Evolutionary conservation across 768 basidiomycete genomes (phyloP).

Genomic region (Terana coerulea): DNA sequence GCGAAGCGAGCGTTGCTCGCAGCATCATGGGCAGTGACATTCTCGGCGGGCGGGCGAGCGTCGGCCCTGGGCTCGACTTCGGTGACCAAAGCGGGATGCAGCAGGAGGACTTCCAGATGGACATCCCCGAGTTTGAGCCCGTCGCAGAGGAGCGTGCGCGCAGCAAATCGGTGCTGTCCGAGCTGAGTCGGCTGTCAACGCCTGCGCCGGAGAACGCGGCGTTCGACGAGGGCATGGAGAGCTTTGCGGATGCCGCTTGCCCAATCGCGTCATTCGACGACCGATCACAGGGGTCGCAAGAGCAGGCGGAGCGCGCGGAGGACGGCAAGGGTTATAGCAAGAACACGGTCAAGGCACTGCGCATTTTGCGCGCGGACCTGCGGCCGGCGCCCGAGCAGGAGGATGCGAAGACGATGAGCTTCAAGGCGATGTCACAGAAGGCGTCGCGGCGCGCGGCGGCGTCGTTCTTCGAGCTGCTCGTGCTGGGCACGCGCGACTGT

Average conservation of each 20-base stretch:
- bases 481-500: slow-evolving; percentile 90
- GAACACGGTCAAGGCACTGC: slow-evolving; percentile 84
- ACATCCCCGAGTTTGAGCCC: no score
- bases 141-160: slow-evolving; percentile 29
- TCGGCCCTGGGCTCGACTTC: no score
- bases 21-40: slow-evolving; percentile 56
- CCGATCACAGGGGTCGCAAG: slow-evolving; percentile 46
- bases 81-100: no score
- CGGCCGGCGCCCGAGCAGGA: slow-evolving; percentile 44
- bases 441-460: slow-evolving; percentile 89
- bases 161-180: slow-evolving; percentile 50
- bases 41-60: slow-evolving; percentile 43
- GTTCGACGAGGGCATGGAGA: slow-evolving; percentile 58
- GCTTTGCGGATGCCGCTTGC: slow-evolving; percentile 66
- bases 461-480: slow-evolving; percentile 97
- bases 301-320: slow-evolving; percentile 41
- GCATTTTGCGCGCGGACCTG: slow-evolving; percentile 70
- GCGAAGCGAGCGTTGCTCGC: slow-evolving; percentile 67
- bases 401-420: slow-evolving; percentile 67
- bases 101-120: no score
- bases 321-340: slow-evolving; percentile 80
- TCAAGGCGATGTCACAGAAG: slow-evolving; percentile 75
- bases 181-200: slow-evolving; percentile 60
- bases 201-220: slow-evolving; percentile 51
- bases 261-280: slow-evolving; percentile 81